These are phyloP conservation scores for Naganishia kalamii DNA, from an alignment of 768 basidiomycete species.

Conservation along the genomic window DNA sequence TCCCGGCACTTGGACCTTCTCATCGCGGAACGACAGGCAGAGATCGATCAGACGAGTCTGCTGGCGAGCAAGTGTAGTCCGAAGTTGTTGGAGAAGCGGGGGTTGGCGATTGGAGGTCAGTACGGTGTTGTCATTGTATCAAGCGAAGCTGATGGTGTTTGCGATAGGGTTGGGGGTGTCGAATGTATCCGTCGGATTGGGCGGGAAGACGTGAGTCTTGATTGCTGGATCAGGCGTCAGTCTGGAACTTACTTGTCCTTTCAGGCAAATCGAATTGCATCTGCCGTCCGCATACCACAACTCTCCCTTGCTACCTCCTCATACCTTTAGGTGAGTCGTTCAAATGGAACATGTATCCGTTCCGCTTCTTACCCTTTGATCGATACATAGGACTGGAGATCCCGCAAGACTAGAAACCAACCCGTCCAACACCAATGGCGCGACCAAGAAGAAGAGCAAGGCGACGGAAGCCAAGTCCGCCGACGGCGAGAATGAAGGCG, in stretches of 20 bases:
- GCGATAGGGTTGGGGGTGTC: slow-evolving; percentile 65
- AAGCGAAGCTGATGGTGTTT: slow-evolving; percentile 78
- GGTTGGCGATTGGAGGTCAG: slow-evolving; percentile 64
- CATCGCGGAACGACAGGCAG: slow-evolving; percentile 68
- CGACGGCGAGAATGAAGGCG: neutral
- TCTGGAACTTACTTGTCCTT: neutral
- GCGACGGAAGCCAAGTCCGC: neutral
- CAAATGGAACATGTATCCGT: neutral
- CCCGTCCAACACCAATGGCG: slow-evolving; percentile 28
- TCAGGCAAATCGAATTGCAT: slow-evolving; percentile 77
- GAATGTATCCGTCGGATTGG: slow-evolving; percentile 73
- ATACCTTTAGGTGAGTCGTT: slow-evolving; percentile 63
- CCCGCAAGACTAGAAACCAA: slow-evolving; percentile 77
- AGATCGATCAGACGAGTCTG: slow-evolving; percentile 70
- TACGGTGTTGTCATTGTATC: neutral
- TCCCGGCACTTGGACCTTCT: slow-evolving; percentile 53
- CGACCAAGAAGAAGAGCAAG: slow-evolving; percentile 45
- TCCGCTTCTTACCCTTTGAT: neutral
- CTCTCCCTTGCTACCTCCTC: slow-evolving; percentile 68
- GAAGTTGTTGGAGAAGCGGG: slow-evolving; percentile 78
- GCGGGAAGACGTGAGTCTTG: slow-evolving; percentile 73
- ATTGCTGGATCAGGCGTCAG: neutral
- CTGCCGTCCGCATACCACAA: slow-evolving; percentile 73
- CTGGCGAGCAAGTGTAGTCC: slow-evolving; percentile 75
- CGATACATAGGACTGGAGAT: slow-evolving; percentile 62